Evolutionary conservation across 140 eudicot genomes (phyloP).

Genomic region (Stevia rebaudiana): DNA sequence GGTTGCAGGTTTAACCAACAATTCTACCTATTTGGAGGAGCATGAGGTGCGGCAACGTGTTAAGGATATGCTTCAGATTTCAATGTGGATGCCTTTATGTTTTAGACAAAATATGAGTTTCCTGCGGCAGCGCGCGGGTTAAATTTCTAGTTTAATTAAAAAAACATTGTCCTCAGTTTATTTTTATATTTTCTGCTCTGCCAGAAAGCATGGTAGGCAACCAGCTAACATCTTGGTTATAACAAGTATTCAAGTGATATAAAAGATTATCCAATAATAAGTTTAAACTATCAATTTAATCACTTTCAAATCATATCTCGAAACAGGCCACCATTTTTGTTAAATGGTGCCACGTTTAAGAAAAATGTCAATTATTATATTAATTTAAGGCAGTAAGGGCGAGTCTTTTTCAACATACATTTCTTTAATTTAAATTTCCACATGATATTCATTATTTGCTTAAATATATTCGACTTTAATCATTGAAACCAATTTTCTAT

Average conservation of each 20-base stretch:
- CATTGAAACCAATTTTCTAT: neutral
- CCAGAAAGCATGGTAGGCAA: too few species aligned
- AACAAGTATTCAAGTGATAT: too few species aligned
- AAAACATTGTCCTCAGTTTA: too few species aligned
- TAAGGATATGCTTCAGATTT: too few species aligned
- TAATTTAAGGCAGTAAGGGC: neutral
- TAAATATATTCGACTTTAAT: neutral
- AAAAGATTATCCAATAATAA: too few species aligned
- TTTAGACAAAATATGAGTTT: too few species aligned
- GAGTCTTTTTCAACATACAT: slow-evolving; percentile 3
- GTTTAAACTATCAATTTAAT: neutral
- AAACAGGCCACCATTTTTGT: neutral
- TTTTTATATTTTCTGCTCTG: too few species aligned
- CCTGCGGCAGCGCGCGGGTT: too few species aligned
- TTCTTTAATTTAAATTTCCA: neutral
- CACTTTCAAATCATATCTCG: neutral
- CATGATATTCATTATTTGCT: slow-evolving; percentile 15
- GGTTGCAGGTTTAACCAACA: slow-evolving; percentile 92
- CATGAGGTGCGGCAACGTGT: slow-evolving; percentile 89
- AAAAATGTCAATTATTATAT: slow-evolving; percentile 14
- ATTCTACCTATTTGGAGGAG: slow-evolving; percentile 52
- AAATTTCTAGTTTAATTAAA: too few species aligned
- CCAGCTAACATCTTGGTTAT: too few species aligned
- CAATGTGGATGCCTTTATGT: too few species aligned
- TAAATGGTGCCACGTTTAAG: slow-evolving; percentile 17